A percentile compares a stretch with the other conserved stretches of the same genome.
These are phyloP conservation scores for Chlorella ohadii DNA, from an alignment of 139 green algal species.

Conservation along the genomic window DNA sequence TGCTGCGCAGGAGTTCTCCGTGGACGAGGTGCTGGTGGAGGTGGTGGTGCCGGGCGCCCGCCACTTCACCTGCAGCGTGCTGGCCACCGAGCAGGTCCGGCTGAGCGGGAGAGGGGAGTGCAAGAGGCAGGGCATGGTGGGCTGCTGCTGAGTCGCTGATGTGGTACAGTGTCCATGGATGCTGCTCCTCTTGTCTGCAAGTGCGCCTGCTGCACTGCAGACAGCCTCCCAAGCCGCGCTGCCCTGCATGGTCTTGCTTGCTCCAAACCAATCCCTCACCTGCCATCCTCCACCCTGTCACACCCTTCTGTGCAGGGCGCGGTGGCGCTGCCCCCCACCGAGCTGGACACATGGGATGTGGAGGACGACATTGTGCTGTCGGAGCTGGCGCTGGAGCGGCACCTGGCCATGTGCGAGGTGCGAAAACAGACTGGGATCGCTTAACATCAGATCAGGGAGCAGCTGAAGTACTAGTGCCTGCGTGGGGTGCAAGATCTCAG, in stretches of 20 bases:
- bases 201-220: conserved; percentile 1
- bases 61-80: conserved; percentile 35
- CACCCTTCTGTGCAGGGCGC: neutral
- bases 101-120: neutral
- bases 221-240: too few species aligned
- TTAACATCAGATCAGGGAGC: too few species aligned
- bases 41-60: conserved; percentile 19
- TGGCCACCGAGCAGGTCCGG: neutral
- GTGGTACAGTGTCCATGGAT: too few species aligned
- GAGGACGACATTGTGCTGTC: conserved; percentile 9
- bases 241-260: too few species aligned
- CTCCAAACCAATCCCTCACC: neutral
- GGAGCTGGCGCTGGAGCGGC: conserved; percentile 14
- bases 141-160: too few species aligned
- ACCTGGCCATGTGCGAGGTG: conserved; percentile 28
- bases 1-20: neutral
- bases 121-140: too few species aligned
- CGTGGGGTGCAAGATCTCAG: too few species aligned
- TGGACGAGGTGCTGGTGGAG: conserved; percentile 28
- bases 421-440: too few species aligned
- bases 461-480: too few species aligned
- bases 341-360: conserved; percentile 38
- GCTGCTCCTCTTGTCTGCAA: too few species aligned
- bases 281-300: neutral
- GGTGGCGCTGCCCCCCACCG: conserved; percentile 40